Conservation (phyloP, 1,139 yeast species). For the Blastobotrys persicus region DNA sequence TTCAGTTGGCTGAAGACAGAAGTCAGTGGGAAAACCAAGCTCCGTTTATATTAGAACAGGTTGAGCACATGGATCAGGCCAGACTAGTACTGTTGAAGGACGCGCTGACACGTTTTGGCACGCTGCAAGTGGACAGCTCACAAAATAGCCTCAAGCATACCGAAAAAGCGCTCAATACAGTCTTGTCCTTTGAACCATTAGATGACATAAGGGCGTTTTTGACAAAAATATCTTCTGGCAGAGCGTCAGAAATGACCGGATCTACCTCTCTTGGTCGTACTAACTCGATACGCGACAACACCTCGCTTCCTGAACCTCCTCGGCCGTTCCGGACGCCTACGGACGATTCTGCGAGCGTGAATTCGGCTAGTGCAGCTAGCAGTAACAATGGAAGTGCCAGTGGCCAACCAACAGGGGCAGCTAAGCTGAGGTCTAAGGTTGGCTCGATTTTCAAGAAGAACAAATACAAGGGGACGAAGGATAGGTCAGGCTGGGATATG, state of each 20-base stretch:
- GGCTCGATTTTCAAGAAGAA: conserved; percentile 68
- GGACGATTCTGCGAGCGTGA: conserved; percentile 10
- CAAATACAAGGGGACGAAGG: conserved; percentile 11
- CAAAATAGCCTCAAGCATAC: conserved; percentile 40
- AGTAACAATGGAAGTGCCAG: conserved; percentile 14
- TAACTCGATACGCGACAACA: conserved; percentile 7
- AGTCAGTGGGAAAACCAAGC: conserved; percentile 71
- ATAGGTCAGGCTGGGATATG: neutral
- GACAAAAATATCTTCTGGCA: conserved; percentile 40
- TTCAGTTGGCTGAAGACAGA: conserved; percentile 27
- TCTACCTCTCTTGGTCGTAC: neutral
- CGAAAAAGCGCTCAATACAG: conserved; percentile 65
- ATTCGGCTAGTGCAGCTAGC: conserved; percentile 27
- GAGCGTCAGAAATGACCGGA: conserved; percentile 10
- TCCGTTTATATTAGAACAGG: conserved; percentile 70
- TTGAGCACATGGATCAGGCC: conserved; percentile 68
- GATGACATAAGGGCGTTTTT: conserved; percentile 59
- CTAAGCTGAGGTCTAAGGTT: conserved; percentile 66
- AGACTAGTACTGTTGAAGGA: conserved; percentile 70
- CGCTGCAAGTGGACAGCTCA: conserved; percentile 43
- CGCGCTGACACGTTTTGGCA: conserved; percentile 65
- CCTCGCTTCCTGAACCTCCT: conserved; percentile 7
- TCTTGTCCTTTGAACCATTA: conserved; percentile 58
- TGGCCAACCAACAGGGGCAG: conserved; percentile 11
- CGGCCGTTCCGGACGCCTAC: conserved; percentile 2